These are phyloP conservation scores for Mycena belliarum DNA, from an alignment of 768 basidiomycete genomes.

Conservation along the genomic window DNA sequence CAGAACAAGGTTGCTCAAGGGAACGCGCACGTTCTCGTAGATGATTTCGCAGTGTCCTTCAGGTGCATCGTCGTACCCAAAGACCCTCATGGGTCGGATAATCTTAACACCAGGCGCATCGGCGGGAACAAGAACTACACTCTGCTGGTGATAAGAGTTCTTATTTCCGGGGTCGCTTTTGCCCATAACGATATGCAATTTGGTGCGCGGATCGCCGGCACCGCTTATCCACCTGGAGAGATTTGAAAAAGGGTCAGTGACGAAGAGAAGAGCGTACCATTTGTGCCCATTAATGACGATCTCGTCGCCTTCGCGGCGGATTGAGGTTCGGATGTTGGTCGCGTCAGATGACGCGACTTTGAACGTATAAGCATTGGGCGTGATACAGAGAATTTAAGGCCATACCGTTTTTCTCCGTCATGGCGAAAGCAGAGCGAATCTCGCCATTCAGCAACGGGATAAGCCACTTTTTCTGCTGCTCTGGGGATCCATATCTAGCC, in stretches of 20 bases:
- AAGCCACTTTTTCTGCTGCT: constrained; percentile 91
- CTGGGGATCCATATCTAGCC: constrained; percentile 88
- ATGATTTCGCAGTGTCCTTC: constrained; percentile 96
- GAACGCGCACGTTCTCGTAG: constrained; percentile 93
- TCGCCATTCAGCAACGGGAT: constrained; percentile 86
- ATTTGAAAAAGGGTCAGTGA: too few species aligned
- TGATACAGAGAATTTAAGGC: constrained; percentile 10
- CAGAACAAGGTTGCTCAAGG: constrained; percentile 76
- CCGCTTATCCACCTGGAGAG: constrained; percentile 90
- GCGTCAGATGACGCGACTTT: constrained; percentile 93
- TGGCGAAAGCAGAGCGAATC: constrained; percentile 92
- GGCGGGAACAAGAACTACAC: constrained; percentile 92
- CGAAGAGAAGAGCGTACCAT: constrained; percentile 54
- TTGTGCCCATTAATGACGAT: constrained; percentile 96
- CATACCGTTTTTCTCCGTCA: constrained; percentile 92
- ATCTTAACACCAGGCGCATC: constrained; percentile 84
- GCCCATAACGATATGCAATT: constrained; percentile 91
- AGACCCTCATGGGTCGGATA: constrained; percentile 90
- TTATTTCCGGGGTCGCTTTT: constrained; percentile 88
- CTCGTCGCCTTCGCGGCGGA: constrained; percentile 79
- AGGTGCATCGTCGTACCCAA: constrained; percentile 94
- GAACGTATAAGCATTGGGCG: constrained; percentile 7
- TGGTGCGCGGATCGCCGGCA: constrained; percentile 89
- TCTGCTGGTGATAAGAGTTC: constrained; percentile 80
- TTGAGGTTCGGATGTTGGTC: constrained; percentile 89